Conservation (phyloP, 371 early-diverging fungal species). For the Blyttiomyces sp. region DNA sequence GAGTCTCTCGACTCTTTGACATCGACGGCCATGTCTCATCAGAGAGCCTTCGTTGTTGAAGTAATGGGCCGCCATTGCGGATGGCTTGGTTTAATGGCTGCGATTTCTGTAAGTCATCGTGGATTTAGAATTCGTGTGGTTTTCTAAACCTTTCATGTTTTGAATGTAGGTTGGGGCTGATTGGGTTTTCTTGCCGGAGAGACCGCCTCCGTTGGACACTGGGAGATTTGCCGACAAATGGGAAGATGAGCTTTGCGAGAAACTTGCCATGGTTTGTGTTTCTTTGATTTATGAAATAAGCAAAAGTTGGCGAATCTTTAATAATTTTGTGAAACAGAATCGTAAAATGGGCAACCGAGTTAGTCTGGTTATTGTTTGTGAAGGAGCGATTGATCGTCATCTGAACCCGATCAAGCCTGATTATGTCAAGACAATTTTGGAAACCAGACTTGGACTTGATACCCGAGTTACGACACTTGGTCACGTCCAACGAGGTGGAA, state of each 20-base stretch:
- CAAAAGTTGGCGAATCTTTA: background rate
- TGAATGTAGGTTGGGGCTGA: slow-evolving; percentile 71
- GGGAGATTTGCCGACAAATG: slow-evolving; percentile 69
- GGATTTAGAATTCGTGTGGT: background rate
- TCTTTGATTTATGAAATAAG: background rate
- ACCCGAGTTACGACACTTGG: slow-evolving; percentile 95
- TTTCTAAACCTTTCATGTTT: background rate
- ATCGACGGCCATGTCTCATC: slow-evolving; percentile 95
- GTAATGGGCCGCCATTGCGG: slow-evolving; percentile 99
- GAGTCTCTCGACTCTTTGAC: slow-evolving; percentile 94
- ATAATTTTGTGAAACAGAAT: slow-evolving; percentile 42
- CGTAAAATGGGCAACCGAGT: slow-evolving; percentile 84
- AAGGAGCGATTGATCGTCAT: slow-evolving; percentile 94
- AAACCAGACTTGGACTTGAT: slow-evolving; percentile 79
- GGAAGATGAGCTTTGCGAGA: slow-evolving; percentile 79
- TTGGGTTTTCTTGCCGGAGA: slow-evolving; percentile 97
- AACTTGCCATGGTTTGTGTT: slow-evolving; percentile 36
- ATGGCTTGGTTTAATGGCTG: slow-evolving; percentile 98
- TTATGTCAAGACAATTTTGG: slow-evolving; percentile 78
- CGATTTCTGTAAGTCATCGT: slow-evolving; percentile 56
- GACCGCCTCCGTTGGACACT: slow-evolving; percentile 65
- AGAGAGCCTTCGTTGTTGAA: slow-evolving; percentile 98
- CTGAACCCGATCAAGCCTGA: slow-evolving; percentile 88
- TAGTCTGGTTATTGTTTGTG: slow-evolving; percentile 94
- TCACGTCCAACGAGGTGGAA: slow-evolving; percentile 98